Conservation (phyloP, 2,329 filamentous ascomycete genomes). For the Grosmannia huntii region DNA sequence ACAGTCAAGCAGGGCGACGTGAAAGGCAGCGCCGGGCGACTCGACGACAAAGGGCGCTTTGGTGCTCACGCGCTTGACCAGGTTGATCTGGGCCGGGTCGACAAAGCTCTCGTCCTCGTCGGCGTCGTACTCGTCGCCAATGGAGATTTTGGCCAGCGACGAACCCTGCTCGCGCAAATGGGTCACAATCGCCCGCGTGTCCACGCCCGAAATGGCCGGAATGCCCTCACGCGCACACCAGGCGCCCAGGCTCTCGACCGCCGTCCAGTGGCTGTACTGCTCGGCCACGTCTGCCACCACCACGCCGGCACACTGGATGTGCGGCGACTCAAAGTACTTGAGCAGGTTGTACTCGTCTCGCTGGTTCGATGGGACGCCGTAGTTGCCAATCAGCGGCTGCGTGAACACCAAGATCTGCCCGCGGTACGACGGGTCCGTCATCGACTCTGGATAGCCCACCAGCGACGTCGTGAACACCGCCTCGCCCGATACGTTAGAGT, state of each 20-base stretch:
- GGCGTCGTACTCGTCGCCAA: slow-evolving; percentile 96
- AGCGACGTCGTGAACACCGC: slow-evolving; percentile 97
- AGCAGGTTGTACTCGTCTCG: slow-evolving; percentile 82
- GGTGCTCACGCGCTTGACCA: slow-evolving; percentile 92
- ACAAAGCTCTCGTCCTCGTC: slow-evolving; percentile 95
- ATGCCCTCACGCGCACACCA: slow-evolving; percentile 97
- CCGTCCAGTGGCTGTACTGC: slow-evolving; percentile 97
- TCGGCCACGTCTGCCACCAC: slow-evolving; percentile 90
- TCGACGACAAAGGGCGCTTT: slow-evolving; percentile 96
- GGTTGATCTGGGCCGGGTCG: slow-evolving; percentile 91
- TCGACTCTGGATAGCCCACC: slow-evolving; percentile 93
- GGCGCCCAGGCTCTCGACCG: slow-evolving; percentile 80
- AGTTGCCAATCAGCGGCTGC: slow-evolving; percentile 95
- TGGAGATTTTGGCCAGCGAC: slow-evolving; percentile 83
- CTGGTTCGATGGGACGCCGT: slow-evolving; percentile 79
- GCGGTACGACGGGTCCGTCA: slow-evolving; percentile 78
- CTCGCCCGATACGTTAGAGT: slow-evolving; percentile 93
- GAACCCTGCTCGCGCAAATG: slow-evolving; percentile 93
- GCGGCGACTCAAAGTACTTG: slow-evolving; percentile 96
- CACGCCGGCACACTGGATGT: slow-evolving; percentile 91
- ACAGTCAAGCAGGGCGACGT: slow-evolving; percentile 92
- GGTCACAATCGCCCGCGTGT: slow-evolving; percentile 93
- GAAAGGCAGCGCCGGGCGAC: slow-evolving; percentile 68
- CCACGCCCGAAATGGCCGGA: slow-evolving; percentile 89
- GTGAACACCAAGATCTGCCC: slow-evolving; percentile 98